These are phyloP conservation scores for Aspergillus fumigatus DNA, from an alignment of 2,329 filamentous ascomycete genomes.

Conservation along the genomic window DNA sequence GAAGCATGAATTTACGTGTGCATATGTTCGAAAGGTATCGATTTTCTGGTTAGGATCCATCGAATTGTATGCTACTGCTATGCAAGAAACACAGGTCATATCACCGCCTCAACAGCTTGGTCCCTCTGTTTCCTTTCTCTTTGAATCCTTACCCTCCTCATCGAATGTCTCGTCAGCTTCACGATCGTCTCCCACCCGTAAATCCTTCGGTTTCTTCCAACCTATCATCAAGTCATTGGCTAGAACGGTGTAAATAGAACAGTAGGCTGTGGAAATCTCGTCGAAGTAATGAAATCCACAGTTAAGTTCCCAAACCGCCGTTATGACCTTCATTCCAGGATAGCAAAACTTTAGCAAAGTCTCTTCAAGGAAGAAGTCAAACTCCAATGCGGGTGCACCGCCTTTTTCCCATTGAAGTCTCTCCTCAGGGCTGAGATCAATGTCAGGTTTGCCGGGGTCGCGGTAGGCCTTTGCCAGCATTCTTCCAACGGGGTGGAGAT, in stretches of 20 bases:
- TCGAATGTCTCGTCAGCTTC: conserved; percentile 12
- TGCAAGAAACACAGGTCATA: neutral
- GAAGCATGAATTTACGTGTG: neutral
- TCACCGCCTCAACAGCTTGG: neutral
- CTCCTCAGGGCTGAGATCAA: conserved; percentile 36
- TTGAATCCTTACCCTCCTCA: conserved; percentile 9
- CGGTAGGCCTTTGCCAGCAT: conserved; percentile 50
- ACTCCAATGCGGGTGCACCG: conserved; percentile 25
- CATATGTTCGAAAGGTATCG: neutral
- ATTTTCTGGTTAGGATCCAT: neutral
- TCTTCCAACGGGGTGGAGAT: conserved; percentile 50
- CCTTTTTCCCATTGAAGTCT: conserved; percentile 20
- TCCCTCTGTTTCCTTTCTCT: neutral
- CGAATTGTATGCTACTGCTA: neutral
- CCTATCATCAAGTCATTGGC: conserved; percentile 65
- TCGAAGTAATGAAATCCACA: conserved; percentile 63
- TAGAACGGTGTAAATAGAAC: conserved; percentile 61
- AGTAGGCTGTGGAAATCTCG: conserved; percentile 50
- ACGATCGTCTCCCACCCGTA: conserved; percentile 2
- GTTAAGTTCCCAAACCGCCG: conserved; percentile 53
- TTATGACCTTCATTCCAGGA: conserved; percentile 60
- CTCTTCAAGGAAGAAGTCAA: conserved; percentile 66
- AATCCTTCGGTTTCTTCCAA: conserved; percentile 55
- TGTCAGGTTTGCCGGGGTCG: conserved; percentile 36
- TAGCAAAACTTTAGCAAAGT: conserved; percentile 54